Percentiles rank a stretch among this genome's conserved stretches.
Evolutionary conservation across 768 basidiomycete species (phyloP).

Genomic region (Dictyophora rubrovolvata): DNA sequence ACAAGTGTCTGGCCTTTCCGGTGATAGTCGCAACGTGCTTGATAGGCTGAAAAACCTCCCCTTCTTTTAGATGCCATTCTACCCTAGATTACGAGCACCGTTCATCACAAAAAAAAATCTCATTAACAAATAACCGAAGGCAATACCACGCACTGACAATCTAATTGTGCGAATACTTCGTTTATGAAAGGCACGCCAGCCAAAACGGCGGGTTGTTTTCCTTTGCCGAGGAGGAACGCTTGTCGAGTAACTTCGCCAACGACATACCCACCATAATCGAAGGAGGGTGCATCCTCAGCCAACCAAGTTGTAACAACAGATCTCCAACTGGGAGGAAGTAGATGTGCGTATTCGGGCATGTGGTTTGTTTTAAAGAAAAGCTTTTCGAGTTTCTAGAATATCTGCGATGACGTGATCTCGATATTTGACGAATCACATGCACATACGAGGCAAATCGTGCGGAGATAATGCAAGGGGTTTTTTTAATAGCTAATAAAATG

Average conservation of each 20-base stretch:
- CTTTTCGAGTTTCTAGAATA: neutral
- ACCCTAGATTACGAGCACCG: slow-evolving; percentile 56
- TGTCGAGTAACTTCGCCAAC: slow-evolving; percentile 84
- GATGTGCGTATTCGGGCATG: slow-evolving; percentile 32
- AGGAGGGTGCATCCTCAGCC: slow-evolving; percentile 88
- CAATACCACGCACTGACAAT: slow-evolving; percentile 64
- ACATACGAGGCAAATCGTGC: neutral
- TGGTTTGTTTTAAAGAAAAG: neutral
- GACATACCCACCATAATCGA: slow-evolving; percentile 94
- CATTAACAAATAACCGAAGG: neutral
- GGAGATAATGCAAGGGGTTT: too few relatives aligned
- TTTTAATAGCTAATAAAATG: too few relatives aligned
- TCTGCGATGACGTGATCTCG: too few relatives aligned
- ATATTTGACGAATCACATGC: neutral
- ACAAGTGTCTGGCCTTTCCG: slow-evolving; percentile 78
- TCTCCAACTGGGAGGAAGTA: slow-evolving; percentile 94
- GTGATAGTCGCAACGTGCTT: slow-evolving; percentile 84
- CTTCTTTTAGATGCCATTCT: slow-evolving; percentile 88
- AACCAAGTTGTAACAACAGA: slow-evolving; percentile 72
- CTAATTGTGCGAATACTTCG: slow-evolving; percentile 82
- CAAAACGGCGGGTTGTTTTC: slow-evolving; percentile 63
- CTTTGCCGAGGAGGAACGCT: slow-evolving; percentile 88
- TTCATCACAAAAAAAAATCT: neutral
- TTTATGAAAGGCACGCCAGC: slow-evolving; percentile 95
- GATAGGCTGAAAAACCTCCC: slow-evolving; percentile 68